Conservation (phyloP, 192 early-diverging fungal genomes). For the Coemansia sp. region DNA sequence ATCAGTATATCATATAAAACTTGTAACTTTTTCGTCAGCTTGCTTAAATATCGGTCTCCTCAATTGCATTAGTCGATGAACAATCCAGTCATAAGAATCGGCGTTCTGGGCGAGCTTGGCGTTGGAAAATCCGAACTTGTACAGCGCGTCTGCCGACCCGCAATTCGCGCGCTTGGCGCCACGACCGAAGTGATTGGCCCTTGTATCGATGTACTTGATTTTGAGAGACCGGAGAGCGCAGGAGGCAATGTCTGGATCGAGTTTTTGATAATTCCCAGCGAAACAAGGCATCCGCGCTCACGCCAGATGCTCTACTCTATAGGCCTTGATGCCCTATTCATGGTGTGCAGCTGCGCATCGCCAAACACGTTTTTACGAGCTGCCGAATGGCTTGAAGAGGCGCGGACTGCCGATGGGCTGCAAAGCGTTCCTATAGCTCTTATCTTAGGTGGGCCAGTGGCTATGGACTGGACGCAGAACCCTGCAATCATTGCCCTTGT, state of each 20-base stretch:
- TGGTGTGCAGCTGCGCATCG: constrained; percentile 38
- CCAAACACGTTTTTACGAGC: constrained; percentile 33
- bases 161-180: not conserved
- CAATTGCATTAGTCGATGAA: too few relatives aligned
- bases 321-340: constrained; percentile 34
- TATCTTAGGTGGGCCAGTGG: constrained; percentile 31
- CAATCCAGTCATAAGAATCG: constrained; percentile 36
- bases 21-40: too few relatives aligned
- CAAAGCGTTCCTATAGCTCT: constrained; percentile 27
- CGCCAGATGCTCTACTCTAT: constrained; percentile 48
- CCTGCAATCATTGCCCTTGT: constrained; percentile 14
- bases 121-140: constrained; percentile 46
- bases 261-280: constrained; percentile 41
- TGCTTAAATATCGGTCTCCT: too few relatives aligned
- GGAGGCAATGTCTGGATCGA: constrained; percentile 31
- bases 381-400: constrained; percentile 50
- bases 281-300: constrained; percentile 36
- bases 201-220: constrained; percentile 30
- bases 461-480: constrained; percentile 26
- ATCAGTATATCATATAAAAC: too few relatives aligned
- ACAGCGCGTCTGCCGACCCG: constrained; percentile 34
- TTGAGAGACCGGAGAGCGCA: constrained; percentile 14
- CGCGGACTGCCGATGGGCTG: constrained; percentile 2
- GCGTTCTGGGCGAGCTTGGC: constrained; percentile 38
- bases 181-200: constrained; percentile 19